These are phyloP conservation scores for Mallotus nudiflorus DNA, from an alignment of 345 rosid genomes.

Conservation along the genomic window DNA sequence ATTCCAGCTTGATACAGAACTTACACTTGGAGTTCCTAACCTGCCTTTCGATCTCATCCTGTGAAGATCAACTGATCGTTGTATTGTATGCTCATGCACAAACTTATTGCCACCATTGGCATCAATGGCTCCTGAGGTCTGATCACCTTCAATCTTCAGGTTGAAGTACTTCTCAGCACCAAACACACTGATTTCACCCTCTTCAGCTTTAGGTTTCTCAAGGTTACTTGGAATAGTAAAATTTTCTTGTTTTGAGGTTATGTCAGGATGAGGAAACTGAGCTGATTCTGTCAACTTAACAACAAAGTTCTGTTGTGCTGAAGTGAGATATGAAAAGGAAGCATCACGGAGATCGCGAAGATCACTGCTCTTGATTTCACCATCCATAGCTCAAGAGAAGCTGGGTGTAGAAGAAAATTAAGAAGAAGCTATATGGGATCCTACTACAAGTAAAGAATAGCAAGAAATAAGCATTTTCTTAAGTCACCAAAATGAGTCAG, in stretches of 20 bases:
- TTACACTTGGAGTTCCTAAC: slow-evolving; percentile 45
- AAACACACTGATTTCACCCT: slow-evolving; percentile 49
- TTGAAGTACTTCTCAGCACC: slow-evolving; percentile 61
- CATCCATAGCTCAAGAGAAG: slow-evolving; percentile 28
- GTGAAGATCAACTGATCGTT: slow-evolving; percentile 26
- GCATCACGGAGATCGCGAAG: slow-evolving; percentile 38
- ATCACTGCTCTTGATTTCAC: slow-evolving; percentile 20
- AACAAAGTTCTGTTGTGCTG: slow-evolving; percentile 36
- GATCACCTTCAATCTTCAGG: slow-evolving; percentile 34
- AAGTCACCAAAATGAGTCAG: slow-evolving; percentile 3
- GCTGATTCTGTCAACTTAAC: slow-evolving; percentile 32
- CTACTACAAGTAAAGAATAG: not conserved
- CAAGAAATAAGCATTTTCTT: not conserved
- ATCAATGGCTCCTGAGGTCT: slow-evolving; percentile 20
- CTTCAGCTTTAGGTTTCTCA: slow-evolving; percentile 30
- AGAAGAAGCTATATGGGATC: not conserved
- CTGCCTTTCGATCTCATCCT: slow-evolving; percentile 27
- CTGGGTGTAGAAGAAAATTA: not conserved
- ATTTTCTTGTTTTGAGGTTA: slow-evolving; percentile 21
- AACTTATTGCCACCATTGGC: slow-evolving; percentile 10
- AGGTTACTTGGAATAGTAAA: slow-evolving; percentile 20
- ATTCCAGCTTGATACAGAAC: slow-evolving; percentile 50
- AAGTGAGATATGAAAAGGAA: slow-evolving; percentile 40
- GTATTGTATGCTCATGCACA: slow-evolving; percentile 6
- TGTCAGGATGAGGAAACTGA: slow-evolving; percentile 25